These are phyloP conservation scores for Cladosporium sp. DNA, from an alignment of 2,329 filamentous ascomycete species.

Conservation along the genomic window DNA sequence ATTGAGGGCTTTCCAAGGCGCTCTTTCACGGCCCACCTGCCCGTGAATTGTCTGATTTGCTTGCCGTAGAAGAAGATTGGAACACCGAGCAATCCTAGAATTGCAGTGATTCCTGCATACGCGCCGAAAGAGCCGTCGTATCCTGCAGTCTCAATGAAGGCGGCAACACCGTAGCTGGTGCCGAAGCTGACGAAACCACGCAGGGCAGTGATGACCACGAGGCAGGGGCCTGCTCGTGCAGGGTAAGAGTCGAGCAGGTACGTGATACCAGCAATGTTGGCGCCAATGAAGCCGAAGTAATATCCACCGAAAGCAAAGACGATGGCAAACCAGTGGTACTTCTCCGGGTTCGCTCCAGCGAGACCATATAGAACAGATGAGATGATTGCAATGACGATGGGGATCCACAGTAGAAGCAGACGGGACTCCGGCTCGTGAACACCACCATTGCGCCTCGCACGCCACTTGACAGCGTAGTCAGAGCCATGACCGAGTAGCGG, in stretches of 20 bases:
- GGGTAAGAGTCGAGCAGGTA: constrained; percentile 50
- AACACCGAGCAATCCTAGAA: constrained; percentile 35
- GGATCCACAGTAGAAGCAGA: constrained; percentile 39
- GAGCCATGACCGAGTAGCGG: constrained; percentile 44
- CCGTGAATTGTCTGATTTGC: constrained; percentile 35
- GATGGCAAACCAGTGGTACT: constrained; percentile 30
- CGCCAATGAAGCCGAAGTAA: constrained; percentile 42
- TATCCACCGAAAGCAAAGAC: constrained; percentile 28
- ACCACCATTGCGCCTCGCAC: constrained; percentile 40
- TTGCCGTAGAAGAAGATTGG: constrained; percentile 36
- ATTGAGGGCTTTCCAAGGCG: constrained; percentile 23
- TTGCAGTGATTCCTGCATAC: constrained; percentile 35
- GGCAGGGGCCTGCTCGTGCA: constrained; percentile 42
- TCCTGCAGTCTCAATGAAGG: constrained; percentile 35
- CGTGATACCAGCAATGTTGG: constrained; percentile 48
- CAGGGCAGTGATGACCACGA: constrained; percentile 50
- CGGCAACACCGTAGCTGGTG: constrained; percentile 41
- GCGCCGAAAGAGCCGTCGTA: constrained; percentile 38
- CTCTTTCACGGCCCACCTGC: constrained; percentile 30
- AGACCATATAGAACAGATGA: constrained; percentile 42
- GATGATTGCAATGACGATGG: constrained; percentile 42
- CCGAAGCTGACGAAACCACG: constrained; percentile 50
- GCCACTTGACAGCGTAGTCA: constrained; percentile 40
- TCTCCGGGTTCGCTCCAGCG: constrained; percentile 24
- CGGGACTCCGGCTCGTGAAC: constrained; percentile 46